phyloP scores from a whole-genome alignment of 1,284 basidiomycete genomes.

The Laetiporus sulphureus region DNA sequence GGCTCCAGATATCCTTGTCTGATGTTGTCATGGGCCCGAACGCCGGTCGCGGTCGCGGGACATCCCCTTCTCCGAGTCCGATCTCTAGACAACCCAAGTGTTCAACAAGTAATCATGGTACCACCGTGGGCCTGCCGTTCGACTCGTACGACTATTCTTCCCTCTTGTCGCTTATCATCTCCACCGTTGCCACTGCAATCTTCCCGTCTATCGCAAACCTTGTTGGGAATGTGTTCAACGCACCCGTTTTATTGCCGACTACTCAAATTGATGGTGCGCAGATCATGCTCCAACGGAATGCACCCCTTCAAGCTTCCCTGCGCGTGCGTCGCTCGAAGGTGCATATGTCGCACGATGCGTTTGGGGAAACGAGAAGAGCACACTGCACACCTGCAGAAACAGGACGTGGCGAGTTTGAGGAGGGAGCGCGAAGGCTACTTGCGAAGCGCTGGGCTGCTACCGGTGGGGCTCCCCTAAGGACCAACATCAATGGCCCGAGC shows the following conservation, averaged over 20 bases:
- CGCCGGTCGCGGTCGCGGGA: constrained; percentile 32
- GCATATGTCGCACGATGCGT: constrained; percentile 77
- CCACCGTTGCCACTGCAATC: constrained; percentile 72
- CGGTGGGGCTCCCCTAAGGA: constrained; percentile 46
- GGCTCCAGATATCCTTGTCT: too few relatives aligned
- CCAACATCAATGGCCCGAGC: constrained; percentile 42
- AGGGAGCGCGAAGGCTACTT: constrained; percentile 63
- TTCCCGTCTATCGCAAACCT: constrained; percentile 77
- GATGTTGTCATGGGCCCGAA: constrained; percentile 35
- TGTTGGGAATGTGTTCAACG: constrained; percentile 73
- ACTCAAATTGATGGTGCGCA: constrained; percentile 72
- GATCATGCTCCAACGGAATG: constrained; percentile 63
- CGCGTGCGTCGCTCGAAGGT: constrained; percentile 60
- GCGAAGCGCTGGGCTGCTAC: constrained; percentile 65
- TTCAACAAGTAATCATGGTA: constrained; percentile 17
- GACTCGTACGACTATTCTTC: constrained; percentile 66
- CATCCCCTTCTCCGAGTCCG: constrained; percentile 24
- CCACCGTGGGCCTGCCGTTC: constrained; percentile 58
- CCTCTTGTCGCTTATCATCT: constrained; percentile 56
- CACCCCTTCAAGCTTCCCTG: constrained; percentile 59
- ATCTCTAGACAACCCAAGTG: constrained; percentile 27
- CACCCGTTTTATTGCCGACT: constrained; percentile 62
- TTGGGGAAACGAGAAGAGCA: constrained; percentile 57
- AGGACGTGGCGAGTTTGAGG: constrained; percentile 62
- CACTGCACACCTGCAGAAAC: constrained; percentile 28